phyloP scores from a whole-genome alignment of 768 basidiomycete genomes.

The Amanita thiersii region DNA sequence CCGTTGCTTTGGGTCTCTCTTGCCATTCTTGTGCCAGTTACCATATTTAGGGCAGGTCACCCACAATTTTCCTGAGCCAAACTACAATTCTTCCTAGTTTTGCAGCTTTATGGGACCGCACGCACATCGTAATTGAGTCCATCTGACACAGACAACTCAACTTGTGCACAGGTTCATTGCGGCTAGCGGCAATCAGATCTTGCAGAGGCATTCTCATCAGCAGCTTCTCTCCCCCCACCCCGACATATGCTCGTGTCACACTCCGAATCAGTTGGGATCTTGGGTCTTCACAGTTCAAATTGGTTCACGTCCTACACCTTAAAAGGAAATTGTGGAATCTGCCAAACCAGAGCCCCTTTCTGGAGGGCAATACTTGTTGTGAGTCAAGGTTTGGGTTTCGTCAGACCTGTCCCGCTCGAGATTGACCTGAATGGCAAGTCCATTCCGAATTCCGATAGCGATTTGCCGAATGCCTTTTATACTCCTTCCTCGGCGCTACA shows the following conservation, averaged over 20 bases:
- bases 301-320: conserved; percentile 4
- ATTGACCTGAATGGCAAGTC: conserved; percentile 15
- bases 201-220: background rate
- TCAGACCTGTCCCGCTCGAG: conserved; percentile 16
- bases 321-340: conserved; percentile 12
- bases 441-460: conserved; percentile 14
- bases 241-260: background rate
- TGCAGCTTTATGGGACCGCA: too few species aligned
- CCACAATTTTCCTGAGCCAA: background rate
- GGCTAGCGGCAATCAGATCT: background rate
- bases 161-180: too few species aligned
- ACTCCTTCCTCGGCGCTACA: conserved; percentile 18
- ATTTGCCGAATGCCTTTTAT: conserved; percentile 30
- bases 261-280: background rate
- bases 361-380: conserved; percentile 7
- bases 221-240: too few species aligned
- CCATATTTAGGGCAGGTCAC: conserved; percentile 8
- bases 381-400: conserved; percentile 10
- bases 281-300: background rate
- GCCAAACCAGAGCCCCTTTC: conserved; percentile 15
- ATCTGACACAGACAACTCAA: too few species aligned
- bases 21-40: conserved; percentile 11
- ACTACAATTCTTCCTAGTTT: too few species aligned
- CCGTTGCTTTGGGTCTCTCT: conserved; percentile 11
- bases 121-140: too few species aligned